Conservation (phyloP, 176 grass and related monocot species). For the Echinochloa phyllopogon region DNA sequence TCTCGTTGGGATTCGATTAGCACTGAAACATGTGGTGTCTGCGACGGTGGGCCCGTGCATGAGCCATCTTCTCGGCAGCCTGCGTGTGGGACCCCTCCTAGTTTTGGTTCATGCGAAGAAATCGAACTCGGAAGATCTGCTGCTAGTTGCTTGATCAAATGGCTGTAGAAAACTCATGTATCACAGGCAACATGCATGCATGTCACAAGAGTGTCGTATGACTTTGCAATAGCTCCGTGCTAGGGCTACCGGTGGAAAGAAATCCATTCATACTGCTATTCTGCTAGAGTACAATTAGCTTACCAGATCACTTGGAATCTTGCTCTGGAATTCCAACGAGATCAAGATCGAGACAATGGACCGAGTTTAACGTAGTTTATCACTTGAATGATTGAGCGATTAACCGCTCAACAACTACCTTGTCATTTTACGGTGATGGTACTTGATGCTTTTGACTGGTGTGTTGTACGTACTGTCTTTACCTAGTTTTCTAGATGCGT, state of each 20-base stretch:
- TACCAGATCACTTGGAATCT: background rate
- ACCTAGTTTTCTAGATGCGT: background rate
- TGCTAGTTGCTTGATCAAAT: background rate
- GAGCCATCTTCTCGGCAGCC: background rate
- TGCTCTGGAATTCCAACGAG: background rate
- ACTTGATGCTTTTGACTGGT: conserved; percentile 22
- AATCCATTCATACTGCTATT: background rate
- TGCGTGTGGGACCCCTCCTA: background rate
- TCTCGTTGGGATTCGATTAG: background rate
- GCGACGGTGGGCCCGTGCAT: background rate
- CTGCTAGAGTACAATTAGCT: background rate
- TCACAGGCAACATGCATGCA: background rate
- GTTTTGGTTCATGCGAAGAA: background rate
- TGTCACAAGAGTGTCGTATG: background rate
- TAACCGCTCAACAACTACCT: conserved; percentile 35
- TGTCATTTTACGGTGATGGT: conserved; percentile 31
- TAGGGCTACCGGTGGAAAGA: background rate
- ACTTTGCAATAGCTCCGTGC: background rate
- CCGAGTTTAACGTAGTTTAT: background rate
- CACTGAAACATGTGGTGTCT: background rate
- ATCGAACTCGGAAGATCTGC: background rate
- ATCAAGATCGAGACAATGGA: background rate
- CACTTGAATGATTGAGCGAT: conserved; percentile 36
- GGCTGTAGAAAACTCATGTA: background rate
- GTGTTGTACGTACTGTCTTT: background rate